Evolutionary conservation across 1,139 yeast species (phyloP).

Genomic region (Lodderomyces margitis): DNA sequence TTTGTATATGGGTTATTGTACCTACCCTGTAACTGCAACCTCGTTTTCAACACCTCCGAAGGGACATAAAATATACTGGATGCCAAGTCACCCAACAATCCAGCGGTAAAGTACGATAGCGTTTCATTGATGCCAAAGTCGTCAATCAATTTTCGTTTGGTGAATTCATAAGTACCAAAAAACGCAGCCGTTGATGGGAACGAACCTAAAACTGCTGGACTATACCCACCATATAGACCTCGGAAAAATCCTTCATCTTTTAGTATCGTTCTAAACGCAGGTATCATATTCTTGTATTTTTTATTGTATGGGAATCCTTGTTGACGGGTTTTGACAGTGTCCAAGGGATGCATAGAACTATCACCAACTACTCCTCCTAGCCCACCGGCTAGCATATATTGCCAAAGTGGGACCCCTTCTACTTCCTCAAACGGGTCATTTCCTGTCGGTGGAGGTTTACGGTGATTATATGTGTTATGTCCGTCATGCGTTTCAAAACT

Average conservation of each 20-base stretch:
- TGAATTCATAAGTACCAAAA: slow-evolving; percentile 82
- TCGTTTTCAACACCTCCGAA: slow-evolving; percentile 89
- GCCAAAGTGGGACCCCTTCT: slow-evolving; percentile 44
- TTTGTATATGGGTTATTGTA: slow-evolving; percentile 74
- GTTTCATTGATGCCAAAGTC: slow-evolving; percentile 75
- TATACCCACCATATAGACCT: slow-evolving; percentile 90
- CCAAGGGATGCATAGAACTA: slow-evolving; percentile 89
- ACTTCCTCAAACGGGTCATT: slow-evolving; percentile 2
- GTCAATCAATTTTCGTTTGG: slow-evolving; percentile 69
- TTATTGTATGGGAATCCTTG: slow-evolving; percentile 78
- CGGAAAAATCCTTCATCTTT: slow-evolving; percentile 79
- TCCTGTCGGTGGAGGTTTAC: slow-evolving; percentile 8
- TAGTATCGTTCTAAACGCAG: slow-evolving; percentile 72
- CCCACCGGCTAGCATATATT: slow-evolving; percentile 86
- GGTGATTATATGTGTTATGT: slow-evolving; percentile 8
- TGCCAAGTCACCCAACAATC: slow-evolving; percentile 87
- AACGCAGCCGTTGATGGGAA: slow-evolving; percentile 92
- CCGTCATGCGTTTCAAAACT: slow-evolving; percentile 30
- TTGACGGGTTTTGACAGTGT: slow-evolving; percentile 94
- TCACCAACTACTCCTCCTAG: slow-evolving; percentile 95
- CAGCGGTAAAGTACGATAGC: slow-evolving; percentile 75
- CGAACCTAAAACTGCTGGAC: slow-evolving; percentile 88
- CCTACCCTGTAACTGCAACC: slow-evolving; percentile 88
- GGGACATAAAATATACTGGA: slow-evolving; percentile 96
- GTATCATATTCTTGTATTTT: slow-evolving; percentile 64